Percentiles rank a stretch among this genome's conserved stretches.
Conservation (phyloP, 148 eudicot genomes). For the Gaultheria prostrata region DNA sequence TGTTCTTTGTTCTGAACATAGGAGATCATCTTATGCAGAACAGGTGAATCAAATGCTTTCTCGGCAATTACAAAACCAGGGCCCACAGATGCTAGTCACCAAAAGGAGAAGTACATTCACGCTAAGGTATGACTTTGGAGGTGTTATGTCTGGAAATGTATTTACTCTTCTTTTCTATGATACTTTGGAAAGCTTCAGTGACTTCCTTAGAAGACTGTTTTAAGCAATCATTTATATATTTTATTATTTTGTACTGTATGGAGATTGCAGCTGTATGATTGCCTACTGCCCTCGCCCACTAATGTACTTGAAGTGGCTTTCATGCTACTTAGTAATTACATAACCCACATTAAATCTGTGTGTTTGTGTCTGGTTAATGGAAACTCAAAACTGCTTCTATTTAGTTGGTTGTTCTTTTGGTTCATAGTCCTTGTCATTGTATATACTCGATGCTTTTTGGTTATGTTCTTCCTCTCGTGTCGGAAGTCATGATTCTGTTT, state of each 20-base stretch:
- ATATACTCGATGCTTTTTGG: neutral
- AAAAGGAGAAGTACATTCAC: slow-evolving; percentile 79
- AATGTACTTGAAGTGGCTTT: neutral
- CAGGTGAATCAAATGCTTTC: slow-evolving; percentile 33
- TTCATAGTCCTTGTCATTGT: neutral
- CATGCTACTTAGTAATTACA: neutral
- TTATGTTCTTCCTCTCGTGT: neutral
- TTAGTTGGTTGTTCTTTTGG: neutral
- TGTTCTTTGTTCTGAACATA: neutral
- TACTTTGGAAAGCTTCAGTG: neutral
- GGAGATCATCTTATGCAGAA: slow-evolving; percentile 38
- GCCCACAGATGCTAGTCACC: slow-evolving; percentile 47
- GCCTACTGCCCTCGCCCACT: neutral
- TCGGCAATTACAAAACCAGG: slow-evolving; percentile 52
- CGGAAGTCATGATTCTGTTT: neutral
- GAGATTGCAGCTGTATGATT: neutral
- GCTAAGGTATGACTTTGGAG: slow-evolving; percentile 54
- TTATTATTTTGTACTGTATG: neutral
- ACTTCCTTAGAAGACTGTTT: neutral
- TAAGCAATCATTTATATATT: neutral
- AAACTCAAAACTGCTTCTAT: neutral
- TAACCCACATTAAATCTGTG: neutral
- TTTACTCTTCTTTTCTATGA: neutral
- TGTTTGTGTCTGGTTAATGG: neutral
- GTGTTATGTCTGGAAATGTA: neutral